These are phyloP conservation scores for Symbiodinium natans DNA, from an alignment of 73 alveolate genomes.

Conservation along the genomic window DNA sequence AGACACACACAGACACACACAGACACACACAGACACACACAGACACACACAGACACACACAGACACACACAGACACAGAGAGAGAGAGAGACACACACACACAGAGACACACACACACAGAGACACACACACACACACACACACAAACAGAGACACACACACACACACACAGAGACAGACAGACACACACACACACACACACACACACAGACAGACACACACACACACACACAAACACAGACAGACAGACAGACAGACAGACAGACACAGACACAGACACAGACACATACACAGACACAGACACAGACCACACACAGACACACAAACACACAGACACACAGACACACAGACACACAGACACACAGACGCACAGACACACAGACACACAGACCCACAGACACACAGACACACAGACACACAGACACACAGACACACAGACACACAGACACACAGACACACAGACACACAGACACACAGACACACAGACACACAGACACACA, in stretches of 20 bases:
- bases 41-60: neutral
- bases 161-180: neutral
- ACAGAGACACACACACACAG: conserved; percentile 13
- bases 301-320: too few relatives aligned
- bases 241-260: neutral
- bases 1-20: neutral
- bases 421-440: neutral
- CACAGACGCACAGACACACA: too few relatives aligned
- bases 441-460: neutral
- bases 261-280: conserved; percentile 8
- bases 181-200: neutral
- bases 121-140: conserved; percentile 24
- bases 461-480: neutral
- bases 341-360: too few relatives aligned
- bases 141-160: too few relatives aligned
- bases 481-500: neutral
- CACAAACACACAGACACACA: too few relatives aligned
- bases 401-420: conserved; percentile 4
- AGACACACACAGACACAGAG: neutral
- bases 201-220: conserved; percentile 14
- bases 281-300: conserved; percentile 11
- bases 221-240: too few relatives aligned
- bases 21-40: neutral
- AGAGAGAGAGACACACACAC: neutral
- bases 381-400: too few relatives aligned